Percentiles rank a stretch among this genome's conserved stretches.
These are phyloP conservation scores for Novymonas esmeraldas DNA, from an alignment of 208 protist genomes.

Conservation along the genomic window DNA sequence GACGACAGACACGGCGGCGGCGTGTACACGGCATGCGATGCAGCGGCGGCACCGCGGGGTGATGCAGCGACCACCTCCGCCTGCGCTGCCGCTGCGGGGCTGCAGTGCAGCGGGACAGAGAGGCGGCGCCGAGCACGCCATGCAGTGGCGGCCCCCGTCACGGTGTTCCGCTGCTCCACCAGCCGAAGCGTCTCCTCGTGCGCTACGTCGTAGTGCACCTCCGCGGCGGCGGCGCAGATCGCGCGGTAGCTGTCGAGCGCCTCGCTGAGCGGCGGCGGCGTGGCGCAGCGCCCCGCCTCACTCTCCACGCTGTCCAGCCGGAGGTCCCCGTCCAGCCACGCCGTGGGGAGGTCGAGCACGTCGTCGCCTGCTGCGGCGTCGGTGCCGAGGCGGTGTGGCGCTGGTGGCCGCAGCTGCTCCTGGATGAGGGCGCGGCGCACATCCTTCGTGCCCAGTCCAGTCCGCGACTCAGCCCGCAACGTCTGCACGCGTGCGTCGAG, in stretches of 20 bases:
- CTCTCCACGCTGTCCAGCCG: background rate
- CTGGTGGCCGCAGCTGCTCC: conserved; percentile 29
- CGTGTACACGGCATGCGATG: background rate
- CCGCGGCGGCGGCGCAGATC: conserved; percentile 20
- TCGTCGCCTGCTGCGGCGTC: background rate
- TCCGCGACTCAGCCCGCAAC: conserved; percentile 37
- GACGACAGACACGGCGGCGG: background rate
- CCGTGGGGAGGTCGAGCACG: conserved; percentile 7
- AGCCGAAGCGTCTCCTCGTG: conserved; percentile 24
- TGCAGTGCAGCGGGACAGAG: background rate
- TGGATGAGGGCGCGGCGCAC: conserved; percentile 45
- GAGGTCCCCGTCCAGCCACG: conserved; percentile 29
- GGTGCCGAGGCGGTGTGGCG: background rate
- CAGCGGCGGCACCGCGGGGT: background rate
- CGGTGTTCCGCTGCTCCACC: conserved; percentile 24
- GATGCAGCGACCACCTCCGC: background rate
- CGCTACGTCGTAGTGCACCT: conserved; percentile 29
- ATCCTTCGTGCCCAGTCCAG: conserved; percentile 38
- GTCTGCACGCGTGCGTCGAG: conserved; percentile 30
- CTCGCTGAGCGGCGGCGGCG: background rate
- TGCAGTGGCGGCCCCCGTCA: conserved; percentile 29
- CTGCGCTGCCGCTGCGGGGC: background rate
- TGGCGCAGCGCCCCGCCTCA: background rate
- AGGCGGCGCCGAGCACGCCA: conserved; percentile 17
- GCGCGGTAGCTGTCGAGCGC: conserved; percentile 15